Evolutionary conservation across 352 stramenopile species (phyloP), one percentile per base, ranked within the genome.

Genomic region (Phytophthora cactorum): DNA sequence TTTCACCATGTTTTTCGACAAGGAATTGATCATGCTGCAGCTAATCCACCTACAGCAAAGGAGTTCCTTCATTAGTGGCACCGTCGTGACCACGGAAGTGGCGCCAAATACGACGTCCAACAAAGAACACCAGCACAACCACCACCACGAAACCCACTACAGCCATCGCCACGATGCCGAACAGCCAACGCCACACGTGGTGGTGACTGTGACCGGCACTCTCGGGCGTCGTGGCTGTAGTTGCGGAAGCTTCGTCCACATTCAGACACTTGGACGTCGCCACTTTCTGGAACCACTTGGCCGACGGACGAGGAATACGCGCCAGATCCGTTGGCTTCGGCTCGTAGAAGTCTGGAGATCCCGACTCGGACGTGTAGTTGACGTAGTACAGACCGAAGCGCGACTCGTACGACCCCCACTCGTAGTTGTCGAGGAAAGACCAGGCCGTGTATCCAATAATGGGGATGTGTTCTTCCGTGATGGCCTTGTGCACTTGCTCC

Each of bases 331-430:
- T 55, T 15, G 68, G 29, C 31, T 71, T 68, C 3, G 68, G 56
- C 22, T 59, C 29, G 58, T 63, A 67, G 46, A 52, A 66, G 34
- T 75, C 68, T 1, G 52, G 52, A 28, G 61, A 68, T 0, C 68
- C 68, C 2, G 57, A 34, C 38, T 75, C 29, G 12, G 53, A 71
- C 71, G 78, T 79, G 47, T 71, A 88, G 49, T 86, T 74, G 61
- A 88, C 73, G 62, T 84, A 81, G 55, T 83, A 84, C 4, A 88
- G 44, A 0, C 79, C 79, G 29, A 85, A 86, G 44, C 77, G 77
- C 5, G 70, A 66, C n/a, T 70, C 56, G 49, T 73, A 84, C 46
- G 61, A 71, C 5, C 61, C 68, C 62, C 68, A 75, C 46, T 75
- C 68, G 56, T 68, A 75, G 47, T 75, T 75, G 27, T 75, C 68